Evolutionary conservation across 108 stramenopile species (phyloP), one percentile per base, ranked within the genome.

Genomic region (Mayamaea pseudoterrestris): DNA sequence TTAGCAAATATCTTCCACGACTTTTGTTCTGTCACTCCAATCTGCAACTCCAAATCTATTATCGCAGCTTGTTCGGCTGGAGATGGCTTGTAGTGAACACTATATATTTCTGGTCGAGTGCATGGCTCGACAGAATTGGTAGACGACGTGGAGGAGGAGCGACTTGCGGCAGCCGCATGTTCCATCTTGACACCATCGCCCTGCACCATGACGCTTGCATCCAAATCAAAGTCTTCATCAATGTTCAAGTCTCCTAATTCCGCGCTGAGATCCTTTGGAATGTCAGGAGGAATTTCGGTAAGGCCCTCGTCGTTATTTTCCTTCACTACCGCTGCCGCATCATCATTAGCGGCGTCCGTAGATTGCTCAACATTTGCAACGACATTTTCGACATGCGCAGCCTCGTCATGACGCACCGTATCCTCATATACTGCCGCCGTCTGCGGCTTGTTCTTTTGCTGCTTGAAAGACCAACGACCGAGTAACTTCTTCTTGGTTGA

Each of bases 51-150:
- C 30, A 34, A 25, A 9, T 35, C 39, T 20, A 41, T 11, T 40
- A 74, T 27, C 55, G 68, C 73, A 22, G 44, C 30, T 13, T 31
- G 17, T 50, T 74, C 67, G 20, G 3, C 6, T 23, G 31, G 13
- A 4, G 35, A 42, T 8, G 73, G 67, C 6, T 17, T 35, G 42
- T 74, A 74, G 4, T 50, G 55, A 40, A 52, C 58, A 25, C 62
- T 64, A 30, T 43, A 74, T 7, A 68, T 36, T 37, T 74, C 73
- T 28, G 57, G 57, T 12, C 67, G 53, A 6, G 35, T 9, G 12
- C 25, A n/a, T 7, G 26, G 20, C 2, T 2, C 35, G 5, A 29
- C 16, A 7, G 31, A 22, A 4, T 51, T 26, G 14, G 35, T 4
- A 21, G 44, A 44, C 35, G 26, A 36, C 14, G 21, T 1, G 16